Evolutionary conservation across 2,329 filamentous ascomycete genomes (phyloP).

Genomic region (Ascochyta lentis): DNA sequence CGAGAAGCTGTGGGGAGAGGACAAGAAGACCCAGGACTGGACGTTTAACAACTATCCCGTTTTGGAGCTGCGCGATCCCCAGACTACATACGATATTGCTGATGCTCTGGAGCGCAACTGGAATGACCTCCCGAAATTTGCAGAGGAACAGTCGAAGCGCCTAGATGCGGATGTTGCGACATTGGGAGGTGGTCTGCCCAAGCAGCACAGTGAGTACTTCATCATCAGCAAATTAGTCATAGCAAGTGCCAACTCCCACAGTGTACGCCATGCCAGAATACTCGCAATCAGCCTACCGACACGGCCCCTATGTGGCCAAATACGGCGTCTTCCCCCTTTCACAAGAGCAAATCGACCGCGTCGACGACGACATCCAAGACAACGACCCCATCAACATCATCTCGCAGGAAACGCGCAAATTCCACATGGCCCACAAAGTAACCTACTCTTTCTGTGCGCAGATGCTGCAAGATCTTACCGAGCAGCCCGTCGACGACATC

Average conservation of each 20-base stretch:
- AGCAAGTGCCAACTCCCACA: not conserved
- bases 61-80: constrained; percentile 56
- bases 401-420: constrained; percentile 30
- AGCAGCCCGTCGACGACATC: constrained; percentile 49
- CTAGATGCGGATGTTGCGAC: constrained; percentile 46
- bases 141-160: constrained; percentile 51
- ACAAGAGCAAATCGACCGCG: constrained; percentile 51
- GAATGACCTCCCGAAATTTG: constrained; percentile 33
- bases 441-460: constrained; percentile 53
- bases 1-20: constrained; percentile 39
- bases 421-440: constrained; percentile 28
- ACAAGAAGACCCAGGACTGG: constrained; percentile 52
- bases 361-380: constrained; percentile 42
- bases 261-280: constrained; percentile 49
- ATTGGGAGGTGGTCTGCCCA: constrained; percentile 31
- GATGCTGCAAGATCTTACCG: constrained; percentile 54
- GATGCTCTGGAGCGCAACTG: constrained; percentile 35
- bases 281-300: constrained; percentile 58
- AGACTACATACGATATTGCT: constrained; percentile 54
- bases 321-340: constrained; percentile 55
- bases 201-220: constrained; percentile 28
- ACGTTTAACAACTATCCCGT: constrained; percentile 59
- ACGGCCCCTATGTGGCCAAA: constrained; percentile 57
- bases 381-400: constrained; percentile 38
- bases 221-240: not conserved